Evolutionary conservation across 1,139 yeast species (phyloP), one percentile per base, ranked within the genome.

Genomic region (Scheffersomyces lignicola): DNA sequence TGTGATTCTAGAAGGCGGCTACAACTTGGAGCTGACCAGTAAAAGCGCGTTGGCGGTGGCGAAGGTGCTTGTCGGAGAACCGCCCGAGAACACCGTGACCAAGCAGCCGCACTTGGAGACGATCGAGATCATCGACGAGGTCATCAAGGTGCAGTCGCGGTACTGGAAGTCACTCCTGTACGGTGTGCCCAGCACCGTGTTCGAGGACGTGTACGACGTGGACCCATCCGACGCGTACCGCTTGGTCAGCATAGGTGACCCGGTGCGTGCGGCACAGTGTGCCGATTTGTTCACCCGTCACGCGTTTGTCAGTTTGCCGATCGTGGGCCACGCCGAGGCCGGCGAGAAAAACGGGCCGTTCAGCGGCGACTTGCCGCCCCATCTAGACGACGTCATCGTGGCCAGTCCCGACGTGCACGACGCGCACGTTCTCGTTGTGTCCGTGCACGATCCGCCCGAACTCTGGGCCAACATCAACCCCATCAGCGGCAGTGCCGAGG

Each of bases 1-100:
- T 28, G 97, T 89, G 4, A 84, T 89, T 7, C 69, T 94, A 32
- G 99, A 94, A 68, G 98, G 99, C 44, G 99, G 99, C 1, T 94
- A 94, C 57, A 92, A 89, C 54, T 69, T 94, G 41, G 96, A 89
- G 49, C 79, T 97, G 1, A 92, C 89, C 45, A 87, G 96, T 24
- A 80, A 78, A 33, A 84, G 95, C 45, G 98, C 98, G 0, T 65
- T 92, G 35, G 94, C 95, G 0, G 97, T 92, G 2, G 86, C 97
- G 7, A 89, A 89, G 55, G 94, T 87, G 0, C 67, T 94, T 33
- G 74, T 94, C 21, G 98, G 98, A 3, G 98, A 92, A 54, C 95
- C 97, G 4, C 97, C 98, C 1, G 95, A 86, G 40, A 78, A 77
- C 46, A 73, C 89, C 13, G 67, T 73, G 29, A 60, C 73, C 3